Evolutionary conservation across 768 basidiomycete species (phyloP), one percentile per base, ranked within the genome.

Genomic region (Suillus plorans): DNA sequence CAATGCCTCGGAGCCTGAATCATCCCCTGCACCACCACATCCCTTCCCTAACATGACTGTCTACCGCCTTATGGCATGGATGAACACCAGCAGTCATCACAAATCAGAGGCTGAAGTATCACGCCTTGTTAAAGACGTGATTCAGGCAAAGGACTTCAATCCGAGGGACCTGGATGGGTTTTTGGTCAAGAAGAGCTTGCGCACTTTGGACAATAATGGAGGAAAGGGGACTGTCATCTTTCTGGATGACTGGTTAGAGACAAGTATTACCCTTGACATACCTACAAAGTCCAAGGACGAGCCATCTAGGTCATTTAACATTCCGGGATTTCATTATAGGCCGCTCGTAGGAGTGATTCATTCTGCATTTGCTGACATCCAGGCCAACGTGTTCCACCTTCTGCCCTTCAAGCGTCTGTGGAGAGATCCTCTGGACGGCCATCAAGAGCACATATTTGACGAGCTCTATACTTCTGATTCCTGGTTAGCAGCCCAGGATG

Each of bases 331-430:
- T 34, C 62, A 44, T 34, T 71, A 63, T 42, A 47, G 68, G 12
- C 67, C 69, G 0, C 44, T 75, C 1, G 55, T 67, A 2, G 62
- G 61, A 1, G 67, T 72, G 1, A 64, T 74, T 1, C n/a, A 57
- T 3, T 49, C 65, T 0, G 69, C 64, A 5, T 68, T 71, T 22
- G 4, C 59, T 0, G 65, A 70, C 4, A 45, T 41, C 0, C 16
- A 28, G 0, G 20, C 66, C 0, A 70, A 66, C 22, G 14, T 8
- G 34, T 36, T 36, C 34, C 34, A 36, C 34, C 34, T 36, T 36
- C 34, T 36, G 34, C 34, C 34, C 34, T 36, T 36, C 34, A 5
- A 36, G 34, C 9, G 34, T 5, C 5, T 36, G 5, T 36, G 34
- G 34, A 36, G 9, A 3, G 34, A 36, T 36, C 34, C 34, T 36